phyloP scores from a whole-genome alignment of 208 protist genomes.

The Borovskyia barvae region DNA sequence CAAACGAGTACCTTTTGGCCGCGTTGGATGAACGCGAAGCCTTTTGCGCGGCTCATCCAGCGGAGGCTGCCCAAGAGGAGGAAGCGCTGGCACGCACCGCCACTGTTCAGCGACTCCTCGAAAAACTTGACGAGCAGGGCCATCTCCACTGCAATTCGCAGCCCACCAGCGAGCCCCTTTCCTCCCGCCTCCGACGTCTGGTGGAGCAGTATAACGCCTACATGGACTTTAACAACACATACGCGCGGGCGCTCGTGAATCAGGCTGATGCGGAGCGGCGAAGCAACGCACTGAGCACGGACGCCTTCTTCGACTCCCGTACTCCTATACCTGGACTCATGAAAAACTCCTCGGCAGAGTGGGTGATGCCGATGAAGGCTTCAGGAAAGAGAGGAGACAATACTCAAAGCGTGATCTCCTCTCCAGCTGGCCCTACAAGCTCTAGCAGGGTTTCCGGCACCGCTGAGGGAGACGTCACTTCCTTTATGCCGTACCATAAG shows the following conservation, averaged over 20 bases:
- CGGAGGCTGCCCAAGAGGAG: conserved; percentile 37
- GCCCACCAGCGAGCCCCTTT: conserved; percentile 17
- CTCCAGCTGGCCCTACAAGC: no score
- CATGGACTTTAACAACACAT: conserved; percentile 38
- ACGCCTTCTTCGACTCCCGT: conserved; percentile 47
- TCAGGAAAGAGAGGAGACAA: not conserved
- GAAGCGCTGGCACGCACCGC: conserved; percentile 18
- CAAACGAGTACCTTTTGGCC: conserved; percentile 25
- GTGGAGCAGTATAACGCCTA: conserved; percentile 60
- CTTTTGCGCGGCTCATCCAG: conserved; percentile 36
- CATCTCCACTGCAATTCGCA: conserved; percentile 41
- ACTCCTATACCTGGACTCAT: conserved; percentile 3
- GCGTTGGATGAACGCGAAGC: conserved; percentile 55
- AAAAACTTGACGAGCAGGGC: conserved; percentile 56
- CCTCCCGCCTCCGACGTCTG: conserved; percentile 43
- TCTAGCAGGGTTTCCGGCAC: no score
- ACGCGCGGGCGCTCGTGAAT: conserved; percentile 30
- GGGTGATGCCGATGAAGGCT: not conserved
- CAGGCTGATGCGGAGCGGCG: conserved; percentile 24
- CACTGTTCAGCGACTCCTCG: conserved; percentile 37
- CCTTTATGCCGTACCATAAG: conserved; percentile 11
- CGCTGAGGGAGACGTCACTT: no score
- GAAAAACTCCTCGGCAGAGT: not conserved
- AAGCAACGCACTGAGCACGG: not conserved
- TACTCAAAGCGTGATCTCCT: no score